These are phyloP conservation scores for Parachaetomium inaequale DNA, from an alignment of 495 filamentous ascomycete genomes.

Conservation along the genomic window DNA sequence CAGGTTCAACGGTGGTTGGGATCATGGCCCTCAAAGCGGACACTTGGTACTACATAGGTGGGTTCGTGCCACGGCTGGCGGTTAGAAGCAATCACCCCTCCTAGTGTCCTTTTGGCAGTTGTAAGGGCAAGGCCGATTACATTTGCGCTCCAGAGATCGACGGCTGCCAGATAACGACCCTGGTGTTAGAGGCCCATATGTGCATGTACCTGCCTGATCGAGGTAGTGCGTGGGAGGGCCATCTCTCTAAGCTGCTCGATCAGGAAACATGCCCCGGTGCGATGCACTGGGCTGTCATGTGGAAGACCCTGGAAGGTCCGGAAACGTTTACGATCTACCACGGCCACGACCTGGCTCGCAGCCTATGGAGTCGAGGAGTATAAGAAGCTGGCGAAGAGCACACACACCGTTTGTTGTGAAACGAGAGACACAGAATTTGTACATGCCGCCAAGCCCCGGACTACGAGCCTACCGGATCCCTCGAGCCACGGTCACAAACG, in stretches of 20 bases:
- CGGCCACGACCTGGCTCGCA: neutral
- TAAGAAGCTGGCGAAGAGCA: neutral
- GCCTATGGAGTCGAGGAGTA: neutral
- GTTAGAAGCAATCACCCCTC: neutral
- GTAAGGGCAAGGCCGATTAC: neutral
- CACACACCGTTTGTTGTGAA: neutral
- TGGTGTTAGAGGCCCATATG: neutral
- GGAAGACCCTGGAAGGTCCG: neutral
- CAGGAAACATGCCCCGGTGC: conserved; percentile 7
- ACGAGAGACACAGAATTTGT: too few relatives aligned
- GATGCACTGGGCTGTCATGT: neutral
- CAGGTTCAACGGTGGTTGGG: too few relatives aligned
- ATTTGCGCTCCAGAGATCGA: neutral
- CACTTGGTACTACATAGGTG: too few relatives aligned
- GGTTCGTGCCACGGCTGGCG: neutral
- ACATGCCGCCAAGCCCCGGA: neutral
- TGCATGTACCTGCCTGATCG: conserved; percentile 1
- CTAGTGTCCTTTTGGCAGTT: conserved; percentile 17
- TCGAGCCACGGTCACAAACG: neutral
- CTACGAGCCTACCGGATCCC: neutral
- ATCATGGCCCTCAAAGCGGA: too few relatives aligned
- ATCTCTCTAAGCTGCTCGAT: conserved; percentile 8
- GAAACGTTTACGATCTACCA: neutral
- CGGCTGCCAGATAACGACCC: neutral
- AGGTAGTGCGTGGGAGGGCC: neutral